Evolutionary conservation across 2,329 filamentous ascomycete species (phyloP).

Genomic region (Apiospora pterosperma): DNA sequence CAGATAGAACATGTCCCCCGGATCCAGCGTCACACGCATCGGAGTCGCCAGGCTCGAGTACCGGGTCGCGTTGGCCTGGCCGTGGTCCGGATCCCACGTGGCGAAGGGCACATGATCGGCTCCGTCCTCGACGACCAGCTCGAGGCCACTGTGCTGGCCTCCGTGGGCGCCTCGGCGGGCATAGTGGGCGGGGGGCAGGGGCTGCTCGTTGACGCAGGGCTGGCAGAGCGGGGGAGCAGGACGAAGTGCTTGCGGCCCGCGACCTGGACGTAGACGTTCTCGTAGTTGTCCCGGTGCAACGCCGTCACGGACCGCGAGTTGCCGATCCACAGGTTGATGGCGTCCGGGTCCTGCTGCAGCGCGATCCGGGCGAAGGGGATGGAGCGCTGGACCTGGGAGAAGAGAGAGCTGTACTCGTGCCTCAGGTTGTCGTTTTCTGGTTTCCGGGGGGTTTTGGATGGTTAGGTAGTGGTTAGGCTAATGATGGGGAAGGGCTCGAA

Average conservation of each 20-base stretch:
- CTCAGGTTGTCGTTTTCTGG: conserved; percentile 78
- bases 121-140: conserved; percentile 30
- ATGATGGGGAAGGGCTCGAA: background rate
- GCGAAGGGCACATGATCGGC: conserved; percentile 58
- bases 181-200: conserved; percentile 58
- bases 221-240: conserved; percentile 70
- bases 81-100: conserved; percentile 69
- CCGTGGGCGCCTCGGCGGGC: conserved; percentile 21
- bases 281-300: conserved; percentile 79
- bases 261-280: conserved; percentile 80
- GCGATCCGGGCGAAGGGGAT: conserved; percentile 74
- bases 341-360: conserved; percentile 63
- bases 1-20: conserved; percentile 79
- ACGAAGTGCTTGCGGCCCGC: conserved; percentile 72
- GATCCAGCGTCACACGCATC: conserved; percentile 63
- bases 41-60: conserved; percentile 61
- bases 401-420: conserved; percentile 65
- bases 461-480: background rate
- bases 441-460: background rate
- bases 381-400: conserved; percentile 57
- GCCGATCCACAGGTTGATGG: conserved; percentile 81
- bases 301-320: conserved; percentile 67
- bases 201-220: conserved; percentile 64
- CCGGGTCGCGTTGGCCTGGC: conserved; percentile 43
- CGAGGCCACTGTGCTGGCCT: conserved; percentile 15